A percentile compares a stretch with the other conserved stretches of the same genome.
Evolutionary conservation across 805 yeast genomes (phyloP).

Genomic region (Pichia ethanolica): DNA sequence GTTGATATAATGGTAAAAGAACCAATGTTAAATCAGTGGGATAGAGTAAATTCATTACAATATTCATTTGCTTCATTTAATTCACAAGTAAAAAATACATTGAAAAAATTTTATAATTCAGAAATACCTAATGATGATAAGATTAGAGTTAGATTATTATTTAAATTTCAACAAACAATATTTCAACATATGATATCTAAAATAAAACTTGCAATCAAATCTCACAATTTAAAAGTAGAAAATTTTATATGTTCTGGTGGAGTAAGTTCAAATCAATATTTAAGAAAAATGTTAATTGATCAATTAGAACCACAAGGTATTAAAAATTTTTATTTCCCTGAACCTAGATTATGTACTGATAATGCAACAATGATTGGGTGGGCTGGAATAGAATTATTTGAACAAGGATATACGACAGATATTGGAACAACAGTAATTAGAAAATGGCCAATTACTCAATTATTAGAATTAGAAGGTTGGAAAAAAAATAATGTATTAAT

Average conservation of each 20-base stretch:
- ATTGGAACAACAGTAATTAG: conserved; percentile 56
- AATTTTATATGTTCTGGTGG: conserved; percentile 86
- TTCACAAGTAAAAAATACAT: conserved; percentile 22
- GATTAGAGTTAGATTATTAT: conserved; percentile 42
- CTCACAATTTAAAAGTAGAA: conserved; percentile 34
- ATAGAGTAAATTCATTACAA: conserved; percentile 36
- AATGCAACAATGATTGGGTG: conserved; percentile 97
- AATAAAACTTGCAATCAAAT: conserved; percentile 41
- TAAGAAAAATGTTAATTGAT: conserved; percentile 41
- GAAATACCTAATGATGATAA: conserved; percentile 14
- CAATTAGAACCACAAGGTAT: conserved; percentile 28
- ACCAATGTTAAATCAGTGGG: conserved; percentile 46
- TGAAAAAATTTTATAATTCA: conserved; percentile 19
- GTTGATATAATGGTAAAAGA: conserved; percentile 30
- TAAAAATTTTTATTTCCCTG: conserved; percentile 57
- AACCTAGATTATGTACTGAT: conserved; percentile 73
- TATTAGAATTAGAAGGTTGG: conserved; percentile 49
- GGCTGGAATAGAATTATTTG: conserved; percentile 88
- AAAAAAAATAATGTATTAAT: neutral
- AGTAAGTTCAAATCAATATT: conserved; percentile 67
- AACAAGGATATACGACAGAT: conserved; percentile 43
- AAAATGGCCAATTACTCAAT: conserved; percentile 72
- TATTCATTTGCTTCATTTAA: conserved; percentile 76
- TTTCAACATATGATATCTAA: conserved; percentile 70
- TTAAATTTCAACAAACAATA: conserved; percentile 52